A percentile compares a stretch with the other conserved stretches of the same genome.
phyloP scores from a whole-genome alignment of 2,329 filamentous ascomycete genomes.

The Blastomyces parvus region DNA sequence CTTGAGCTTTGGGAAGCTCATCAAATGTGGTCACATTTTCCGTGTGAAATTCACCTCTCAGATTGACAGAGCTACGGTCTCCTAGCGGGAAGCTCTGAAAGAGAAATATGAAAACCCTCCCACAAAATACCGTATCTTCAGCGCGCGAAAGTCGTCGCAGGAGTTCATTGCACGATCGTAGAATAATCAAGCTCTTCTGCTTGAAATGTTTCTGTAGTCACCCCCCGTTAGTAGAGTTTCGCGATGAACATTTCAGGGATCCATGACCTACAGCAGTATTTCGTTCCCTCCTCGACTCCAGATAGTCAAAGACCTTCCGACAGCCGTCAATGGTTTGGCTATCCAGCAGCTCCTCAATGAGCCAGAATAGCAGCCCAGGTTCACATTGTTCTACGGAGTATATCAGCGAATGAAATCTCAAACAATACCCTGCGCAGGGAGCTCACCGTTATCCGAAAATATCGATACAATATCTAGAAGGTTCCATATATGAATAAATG shows the following conservation, averaged over 20 bases:
- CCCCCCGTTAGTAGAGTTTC: neutral
- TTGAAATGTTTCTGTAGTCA: slow-evolving; percentile 54
- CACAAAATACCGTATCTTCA: slow-evolving; percentile 95
- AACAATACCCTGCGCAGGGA: slow-evolving; percentile 17
- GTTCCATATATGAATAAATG: slow-evolving; percentile 83
- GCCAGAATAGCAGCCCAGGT: slow-evolving; percentile 72
- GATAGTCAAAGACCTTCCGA: slow-evolving; percentile 82
- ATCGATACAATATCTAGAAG: slow-evolving; percentile 84
- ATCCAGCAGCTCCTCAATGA: slow-evolving; percentile 90
- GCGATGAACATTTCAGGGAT: neutral
- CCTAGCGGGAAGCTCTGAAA: slow-evolving; percentile 96
- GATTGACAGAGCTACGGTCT: slow-evolving; percentile 94
- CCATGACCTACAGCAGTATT: slow-evolving; percentile 58
- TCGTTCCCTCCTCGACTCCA: slow-evolving; percentile 83
- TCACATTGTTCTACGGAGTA: slow-evolving; percentile 44
- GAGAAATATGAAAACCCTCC: slow-evolving; percentile 94
- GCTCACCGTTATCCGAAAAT: slow-evolving; percentile 69
- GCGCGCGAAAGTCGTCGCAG: slow-evolving; percentile 88
- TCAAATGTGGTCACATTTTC: slow-evolving; percentile 90
- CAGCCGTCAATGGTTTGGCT: slow-evolving; percentile 92
- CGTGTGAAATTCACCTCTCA: slow-evolving; percentile 88
- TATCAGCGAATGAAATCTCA: neutral
- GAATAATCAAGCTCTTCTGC: slow-evolving; percentile 76
- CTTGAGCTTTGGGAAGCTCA: slow-evolving; percentile 36
- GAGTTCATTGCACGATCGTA: slow-evolving; percentile 92